A percentile compares a stretch with the other conserved stretches of the same genome.
Evolutionary conservation across 208 protist genomes (phyloP).

Genomic region (Perkinsela sp.): DNA sequence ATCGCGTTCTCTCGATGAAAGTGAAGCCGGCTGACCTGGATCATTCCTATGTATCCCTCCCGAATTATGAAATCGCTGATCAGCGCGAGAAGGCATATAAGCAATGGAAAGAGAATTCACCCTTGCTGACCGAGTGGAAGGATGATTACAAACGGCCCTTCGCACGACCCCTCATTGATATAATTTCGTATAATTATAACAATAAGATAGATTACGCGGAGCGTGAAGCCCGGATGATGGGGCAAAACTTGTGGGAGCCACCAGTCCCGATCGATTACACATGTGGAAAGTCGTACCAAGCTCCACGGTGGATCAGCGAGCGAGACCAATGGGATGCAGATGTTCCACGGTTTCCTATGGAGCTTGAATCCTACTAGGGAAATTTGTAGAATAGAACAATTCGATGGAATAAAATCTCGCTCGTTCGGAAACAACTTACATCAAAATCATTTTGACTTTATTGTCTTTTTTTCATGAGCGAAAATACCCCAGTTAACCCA

Average conservation of each 20-base stretch:
- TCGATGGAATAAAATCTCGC: too few species aligned
- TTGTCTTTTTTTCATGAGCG: background rate
- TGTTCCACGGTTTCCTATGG: background rate
- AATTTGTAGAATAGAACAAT: too few species aligned
- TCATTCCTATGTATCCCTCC: slow-evolving; percentile 22
- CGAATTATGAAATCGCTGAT: slow-evolving; percentile 33
- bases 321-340: background rate
- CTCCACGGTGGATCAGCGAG: slow-evolving; percentile 10
- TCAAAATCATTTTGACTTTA: background rate
- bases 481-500: background rate
- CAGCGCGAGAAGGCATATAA: slow-evolving; percentile 25
- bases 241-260: slow-evolving; percentile 51
- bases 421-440: too few species aligned
- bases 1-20: slow-evolving; percentile 15
- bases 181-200: slow-evolving; percentile 59
- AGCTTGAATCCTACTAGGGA: background rate
- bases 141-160: slow-evolving; percentile 40
- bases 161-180: slow-evolving; percentile 22
- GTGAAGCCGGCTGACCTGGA: slow-evolving; percentile 9
- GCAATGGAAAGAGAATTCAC: slow-evolving; percentile 51
- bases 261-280: slow-evolving; percentile 54
- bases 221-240: slow-evolving; percentile 53
- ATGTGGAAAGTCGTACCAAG: slow-evolving; percentile 32
- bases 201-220: slow-evolving; percentile 70
- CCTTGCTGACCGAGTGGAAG: slow-evolving; percentile 52